phyloP scores from a whole-genome alignment of 768 basidiomycete species.

The Trametes cingulata region DNA sequence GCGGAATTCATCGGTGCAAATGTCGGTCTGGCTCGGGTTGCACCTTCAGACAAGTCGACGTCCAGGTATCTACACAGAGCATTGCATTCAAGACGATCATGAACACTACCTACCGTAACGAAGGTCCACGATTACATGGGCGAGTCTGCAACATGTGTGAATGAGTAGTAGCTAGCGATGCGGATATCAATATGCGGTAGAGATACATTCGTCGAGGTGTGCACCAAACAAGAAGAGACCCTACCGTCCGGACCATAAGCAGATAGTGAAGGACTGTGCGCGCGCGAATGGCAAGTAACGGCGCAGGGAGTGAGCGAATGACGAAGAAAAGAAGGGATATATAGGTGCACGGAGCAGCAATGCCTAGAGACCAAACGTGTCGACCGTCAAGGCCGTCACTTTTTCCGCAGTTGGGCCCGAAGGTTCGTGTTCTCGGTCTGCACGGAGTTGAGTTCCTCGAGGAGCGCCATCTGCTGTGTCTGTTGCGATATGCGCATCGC shows the following conservation, averaged over 20 bases:
- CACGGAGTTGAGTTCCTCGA: constrained; percentile 86
- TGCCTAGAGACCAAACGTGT: background rate
- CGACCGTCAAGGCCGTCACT: constrained; percentile 17
- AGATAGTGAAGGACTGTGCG: background rate
- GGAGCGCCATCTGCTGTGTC: constrained; percentile 75
- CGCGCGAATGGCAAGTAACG: background rate
- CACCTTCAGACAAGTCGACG: too few relatives aligned
- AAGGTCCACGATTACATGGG: constrained; percentile 22
- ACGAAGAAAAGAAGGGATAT: background rate
- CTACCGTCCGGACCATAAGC: constrained; percentile 8
- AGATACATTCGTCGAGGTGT: constrained; percentile 25
- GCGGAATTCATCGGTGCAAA: too few relatives aligned
- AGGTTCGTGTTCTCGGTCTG: constrained; percentile 77
- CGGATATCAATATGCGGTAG: constrained; percentile 23
- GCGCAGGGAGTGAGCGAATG: background rate
- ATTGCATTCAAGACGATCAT: constrained; percentile 16
- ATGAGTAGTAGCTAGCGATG: constrained; percentile 23
- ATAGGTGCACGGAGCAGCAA: background rate
- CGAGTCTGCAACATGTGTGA: constrained; percentile 23
- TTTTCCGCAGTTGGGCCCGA: constrained; percentile 64
- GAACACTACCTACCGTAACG: constrained; percentile 21
- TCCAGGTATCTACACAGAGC: constrained; percentile 13
- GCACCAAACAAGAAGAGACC: constrained; percentile 16
- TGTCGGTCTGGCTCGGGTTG: too few relatives aligned
- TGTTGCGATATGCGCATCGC: constrained; percentile 72